Percentiles rank a stretch among this genome's conserved stretches.
Conservation (phyloP, 495 filamentous ascomycete genomes). For the Hypoxylon fuscum region DNA sequence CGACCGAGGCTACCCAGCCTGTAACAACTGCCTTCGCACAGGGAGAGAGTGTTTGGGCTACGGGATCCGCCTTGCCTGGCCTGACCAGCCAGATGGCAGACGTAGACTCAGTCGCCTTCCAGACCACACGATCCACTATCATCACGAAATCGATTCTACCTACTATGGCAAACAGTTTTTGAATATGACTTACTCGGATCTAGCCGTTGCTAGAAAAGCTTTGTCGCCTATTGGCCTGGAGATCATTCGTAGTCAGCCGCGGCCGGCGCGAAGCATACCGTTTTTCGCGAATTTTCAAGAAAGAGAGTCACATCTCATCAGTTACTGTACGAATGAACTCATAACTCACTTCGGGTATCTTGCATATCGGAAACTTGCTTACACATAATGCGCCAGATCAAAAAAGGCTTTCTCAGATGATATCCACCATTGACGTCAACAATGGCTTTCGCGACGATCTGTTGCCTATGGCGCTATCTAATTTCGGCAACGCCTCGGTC, state of each 20-base stretch:
- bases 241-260: conserved; percentile 32
- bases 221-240: conserved; percentile 37
- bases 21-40: conserved; percentile 51
- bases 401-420: conserved; percentile 45
- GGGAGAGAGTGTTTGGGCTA: conserved; percentile 50
- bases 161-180: conserved; percentile 45
- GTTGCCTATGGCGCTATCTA: conserved; percentile 46
- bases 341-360: neutral
- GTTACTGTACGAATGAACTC: conserved; percentile 39
- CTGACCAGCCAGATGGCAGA: conserved; percentile 48
- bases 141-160: conserved; percentile 38
- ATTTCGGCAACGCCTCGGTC: conserved; percentile 35
- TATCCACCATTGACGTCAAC: conserved; percentile 47
- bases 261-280: conserved; percentile 36
- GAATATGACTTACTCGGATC: conserved; percentile 44
- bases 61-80: conserved; percentile 50
- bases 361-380: conserved; percentile 2
- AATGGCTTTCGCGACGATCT: conserved; percentile 49
- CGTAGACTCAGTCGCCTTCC: conserved; percentile 44
- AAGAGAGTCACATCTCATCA: conserved; percentile 42
- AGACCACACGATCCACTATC: conserved; percentile 39
- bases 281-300: conserved; percentile 40
- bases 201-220: conserved; percentile 41
- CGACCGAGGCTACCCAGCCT: conserved; percentile 49
- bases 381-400: conserved; percentile 37